Percentiles rank a stretch among this genome's conserved stretches.
Evolutionary conservation across 2,329 filamentous ascomycete species (phyloP).

Genomic region (Sodiomyces alkalinus): DNA sequence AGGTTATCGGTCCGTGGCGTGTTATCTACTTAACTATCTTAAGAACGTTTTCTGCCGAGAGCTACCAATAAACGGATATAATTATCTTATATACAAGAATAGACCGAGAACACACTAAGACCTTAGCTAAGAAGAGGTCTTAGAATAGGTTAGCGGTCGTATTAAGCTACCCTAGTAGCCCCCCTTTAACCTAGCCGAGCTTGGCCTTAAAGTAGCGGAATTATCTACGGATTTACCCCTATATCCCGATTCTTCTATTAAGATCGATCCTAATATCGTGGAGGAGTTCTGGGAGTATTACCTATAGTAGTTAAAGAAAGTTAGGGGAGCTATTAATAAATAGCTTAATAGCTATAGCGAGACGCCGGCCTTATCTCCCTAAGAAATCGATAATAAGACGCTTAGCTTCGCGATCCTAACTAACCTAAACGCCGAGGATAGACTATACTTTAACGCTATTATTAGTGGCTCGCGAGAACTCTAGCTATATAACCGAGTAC

Average conservation of each 20-base stretch:
- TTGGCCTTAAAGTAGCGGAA: conserved; percentile 44
- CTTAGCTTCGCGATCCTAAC: conserved; percentile 87
- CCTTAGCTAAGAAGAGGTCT: conserved; percentile 86
- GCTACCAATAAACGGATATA: conserved; percentile 72
- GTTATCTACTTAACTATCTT: conserved; percentile 73
- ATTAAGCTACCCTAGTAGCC: conserved; percentile 80
- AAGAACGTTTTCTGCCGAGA: conserved; percentile 92
- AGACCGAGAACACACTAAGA: conserved; percentile 49
- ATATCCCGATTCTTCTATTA: conserved; percentile 44
- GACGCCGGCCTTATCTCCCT: conserved; percentile 56
- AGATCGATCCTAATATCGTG: conserved; percentile 86
- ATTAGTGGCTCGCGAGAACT: conserved; percentile 45
- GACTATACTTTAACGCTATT: conserved; percentile 70
- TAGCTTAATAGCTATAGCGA: conserved; percentile 77
- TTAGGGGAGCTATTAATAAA: conserved; percentile 74
- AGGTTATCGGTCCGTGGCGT: conserved; percentile 86
- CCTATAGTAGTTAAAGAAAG: conserved; percentile 81
- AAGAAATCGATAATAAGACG: conserved; percentile 89
- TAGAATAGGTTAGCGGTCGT: conserved; percentile 83
- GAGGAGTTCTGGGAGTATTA: conserved; percentile 91
- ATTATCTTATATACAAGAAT: conserved; percentile 67
- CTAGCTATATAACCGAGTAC: conserved; percentile 43
- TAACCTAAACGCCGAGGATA: conserved; percentile 59
- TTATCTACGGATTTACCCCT: conserved; percentile 42
- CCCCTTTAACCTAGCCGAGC: conserved; percentile 58